These are phyloP conservation scores for Fusarium torulosum DNA, from an alignment of 2,329 filamentous ascomycete genomes.

Conservation along the genomic window DNA sequence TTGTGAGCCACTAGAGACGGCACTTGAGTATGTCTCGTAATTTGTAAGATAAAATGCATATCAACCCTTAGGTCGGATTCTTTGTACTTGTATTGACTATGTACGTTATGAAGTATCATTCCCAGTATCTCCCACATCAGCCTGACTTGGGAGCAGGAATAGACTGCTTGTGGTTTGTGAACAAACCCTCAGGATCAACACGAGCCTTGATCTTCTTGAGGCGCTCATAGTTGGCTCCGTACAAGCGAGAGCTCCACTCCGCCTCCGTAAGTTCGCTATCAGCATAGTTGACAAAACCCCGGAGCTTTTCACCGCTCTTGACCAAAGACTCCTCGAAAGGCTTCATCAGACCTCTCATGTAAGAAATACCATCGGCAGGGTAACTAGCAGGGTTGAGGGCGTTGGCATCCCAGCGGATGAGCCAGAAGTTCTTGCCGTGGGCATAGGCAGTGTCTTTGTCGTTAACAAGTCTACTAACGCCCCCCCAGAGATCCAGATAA, in stretches of 20 bases:
- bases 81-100: constrained; percentile 6
- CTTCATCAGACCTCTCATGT: constrained; percentile 41
- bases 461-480: no score
- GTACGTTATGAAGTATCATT: not conserved
- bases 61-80: no score
- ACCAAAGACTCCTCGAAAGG: constrained; percentile 41
- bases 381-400: constrained; percentile 22
- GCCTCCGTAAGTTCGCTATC: constrained; percentile 41
- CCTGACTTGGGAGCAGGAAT: constrained; percentile 31
- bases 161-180: constrained; percentile 39
- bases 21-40: no score
- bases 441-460: constrained; percentile 43
- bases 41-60: no score
- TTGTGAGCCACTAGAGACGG: no score
- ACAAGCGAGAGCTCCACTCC: constrained; percentile 45
- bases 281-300: constrained; percentile 47
- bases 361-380: constrained; percentile 38
- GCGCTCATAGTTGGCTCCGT: constrained; percentile 38
- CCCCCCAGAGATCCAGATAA: constrained; percentile 47
- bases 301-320: constrained; percentile 37
- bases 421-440: constrained; percentile 44
- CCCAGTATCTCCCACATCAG: no score
- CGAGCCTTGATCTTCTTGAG: constrained; percentile 42
- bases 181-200: constrained; percentile 41
- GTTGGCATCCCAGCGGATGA: constrained; percentile 43